Evolutionary conservation across 2,329 filamentous ascomycete genomes (phyloP).

Genomic region (Trichoderma lentiforme): DNA sequence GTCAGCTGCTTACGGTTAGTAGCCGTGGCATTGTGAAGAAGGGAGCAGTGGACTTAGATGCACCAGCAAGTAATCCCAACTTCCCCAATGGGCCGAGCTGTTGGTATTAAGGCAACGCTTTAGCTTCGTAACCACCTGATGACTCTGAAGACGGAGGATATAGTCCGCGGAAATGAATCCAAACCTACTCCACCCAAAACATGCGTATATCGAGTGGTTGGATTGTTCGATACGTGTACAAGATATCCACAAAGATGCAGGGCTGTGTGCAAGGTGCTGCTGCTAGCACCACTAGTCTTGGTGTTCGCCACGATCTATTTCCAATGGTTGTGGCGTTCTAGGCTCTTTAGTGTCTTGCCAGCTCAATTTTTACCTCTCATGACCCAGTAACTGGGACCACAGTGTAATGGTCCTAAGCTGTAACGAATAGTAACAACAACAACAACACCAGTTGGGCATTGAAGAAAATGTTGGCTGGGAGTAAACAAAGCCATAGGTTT

Average conservation of each 20-base stretch:
- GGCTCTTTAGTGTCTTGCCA: neutral
- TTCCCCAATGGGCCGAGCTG: neutral
- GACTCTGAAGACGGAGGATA: neutral
- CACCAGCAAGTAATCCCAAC: neutral
- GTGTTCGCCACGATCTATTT: neutral
- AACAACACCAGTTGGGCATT: neutral
- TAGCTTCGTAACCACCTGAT: neutral
- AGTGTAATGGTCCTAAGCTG: neutral
- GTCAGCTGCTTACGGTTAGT: neutral
- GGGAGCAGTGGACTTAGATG: neutral
- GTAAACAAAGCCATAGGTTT: neutral
- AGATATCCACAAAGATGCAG: neutral
- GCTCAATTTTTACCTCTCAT: neutral
- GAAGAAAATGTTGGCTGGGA: neutral
- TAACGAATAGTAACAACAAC: neutral
- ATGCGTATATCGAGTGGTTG: neutral
- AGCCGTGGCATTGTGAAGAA: neutral
- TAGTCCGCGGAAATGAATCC: neutral
- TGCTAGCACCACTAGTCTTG: neutral
- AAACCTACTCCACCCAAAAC: neutral
- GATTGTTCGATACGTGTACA: neutral
- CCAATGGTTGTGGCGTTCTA: neutral
- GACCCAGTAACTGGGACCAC: neutral
- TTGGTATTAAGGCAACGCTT: neutral
- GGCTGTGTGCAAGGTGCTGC: neutral